Base-by-base conservation (phyloP, 805 yeast genomes). In the Zygosaccharomyces pseudorouxii region DNA sequence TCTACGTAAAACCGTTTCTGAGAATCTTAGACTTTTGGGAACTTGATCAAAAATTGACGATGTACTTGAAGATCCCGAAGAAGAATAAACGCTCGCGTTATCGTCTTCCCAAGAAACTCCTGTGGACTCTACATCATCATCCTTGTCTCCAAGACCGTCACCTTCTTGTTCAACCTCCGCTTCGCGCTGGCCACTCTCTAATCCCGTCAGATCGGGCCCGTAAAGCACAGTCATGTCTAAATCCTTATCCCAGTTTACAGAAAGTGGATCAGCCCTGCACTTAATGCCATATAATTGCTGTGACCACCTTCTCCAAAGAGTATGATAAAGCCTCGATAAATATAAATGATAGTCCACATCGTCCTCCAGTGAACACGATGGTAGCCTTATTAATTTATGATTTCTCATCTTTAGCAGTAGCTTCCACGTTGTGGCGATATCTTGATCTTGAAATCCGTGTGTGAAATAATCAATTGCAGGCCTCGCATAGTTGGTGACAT, bases 291-390 rank as follows among this genome's bases (percentile, higher is more conserved):
- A 76, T 56, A 84, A 78, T 45, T 86, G 75, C 68, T 90, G 89
- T 11, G 92, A 85, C 97, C 97, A 92, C 16, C 96, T 89, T 62
- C 98, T 77, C 97, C 97, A 92, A 43, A 87, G 76, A 12, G 96
- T 92, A 60, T 86, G 86, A 61, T 86, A 90, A 39, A 86, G 71
- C 42, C 95, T 69, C 27, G 62, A 53, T 30, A 70, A 53, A 47
- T 71, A 69, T 45, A 59, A 51, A n/a, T 47, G 45, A 42, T 64
- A 64, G 46, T 64, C 68, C 5, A 51, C 40, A 14, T 55, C 54
- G 59, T 69, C 55, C 55, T 69, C 60, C 29, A 61, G 47, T 54
- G 74, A 57, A 57, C 73, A 65, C 31, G 60, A 55, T 1, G 70
- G 69, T 37, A 65, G 47, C 46, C 69, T 48, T 42, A 63, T 40